phyloP scores from a whole-genome alignment of 306 rosid genomes.

The Vicia villosa region DNA sequence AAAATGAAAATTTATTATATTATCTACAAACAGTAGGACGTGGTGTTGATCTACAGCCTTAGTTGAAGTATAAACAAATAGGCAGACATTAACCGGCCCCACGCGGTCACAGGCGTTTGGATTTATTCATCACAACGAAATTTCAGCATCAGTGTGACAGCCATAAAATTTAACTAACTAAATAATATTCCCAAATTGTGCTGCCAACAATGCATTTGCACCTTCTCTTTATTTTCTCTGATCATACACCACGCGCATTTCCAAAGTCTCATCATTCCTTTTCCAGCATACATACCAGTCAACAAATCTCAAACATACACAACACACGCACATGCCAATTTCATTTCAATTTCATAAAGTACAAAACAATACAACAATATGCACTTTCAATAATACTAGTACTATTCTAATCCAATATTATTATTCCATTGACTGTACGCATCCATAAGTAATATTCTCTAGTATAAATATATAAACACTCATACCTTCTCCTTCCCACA shows the following conservation, averaged over 20 bases:
- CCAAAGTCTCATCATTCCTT: not conserved
- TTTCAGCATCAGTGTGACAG: slow-evolving; percentile 11
- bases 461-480: not conserved
- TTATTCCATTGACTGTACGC: not conserved
- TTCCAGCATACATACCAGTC: slow-evolving; percentile 29
- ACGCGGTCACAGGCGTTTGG: slow-evolving; percentile 20
- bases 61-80: not conserved
- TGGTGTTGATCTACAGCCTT: not conserved
- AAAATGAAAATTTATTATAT: not conserved
- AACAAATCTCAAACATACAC: slow-evolving; percentile 29
- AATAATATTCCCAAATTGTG: not conserved
- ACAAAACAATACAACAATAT: slow-evolving; percentile 1
- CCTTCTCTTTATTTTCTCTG: slow-evolving; percentile 16
- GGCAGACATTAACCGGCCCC: not conserved
- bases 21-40: no score
- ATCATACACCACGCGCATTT: slow-evolving; percentile 35
- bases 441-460: not conserved
- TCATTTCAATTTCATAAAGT: not conserved
- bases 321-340: slow-evolving; percentile 24
- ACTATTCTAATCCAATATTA: not conserved
- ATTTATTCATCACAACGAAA: not conserved
- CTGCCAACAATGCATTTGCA: not conserved
- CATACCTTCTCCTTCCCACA: not conserved
- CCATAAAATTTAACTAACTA: slow-evolving; percentile 1
- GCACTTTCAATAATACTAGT: not conserved